Evolutionary conservation across 73 alveolate genomes (phyloP).

Genomic region (Uronychia setigera): DNA sequence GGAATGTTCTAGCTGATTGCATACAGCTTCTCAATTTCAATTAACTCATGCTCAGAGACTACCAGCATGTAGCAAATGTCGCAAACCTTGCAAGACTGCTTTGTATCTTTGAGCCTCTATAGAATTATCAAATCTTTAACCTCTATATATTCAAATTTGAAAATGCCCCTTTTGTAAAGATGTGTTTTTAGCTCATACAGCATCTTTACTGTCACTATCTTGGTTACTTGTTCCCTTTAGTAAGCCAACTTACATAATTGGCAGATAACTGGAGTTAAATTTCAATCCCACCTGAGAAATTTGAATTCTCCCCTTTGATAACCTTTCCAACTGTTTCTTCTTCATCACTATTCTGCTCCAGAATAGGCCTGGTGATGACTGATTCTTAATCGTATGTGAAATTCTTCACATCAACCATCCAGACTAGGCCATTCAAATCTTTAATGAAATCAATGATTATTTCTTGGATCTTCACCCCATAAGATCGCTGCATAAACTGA

Average conservation of each 20-base stretch:
- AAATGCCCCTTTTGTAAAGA: constrained; percentile 56
- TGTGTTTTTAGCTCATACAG: constrained; percentile 56
- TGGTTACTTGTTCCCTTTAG: constrained; percentile 46
- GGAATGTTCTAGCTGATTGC: constrained; percentile 91
- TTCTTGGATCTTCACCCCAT: constrained; percentile 58
- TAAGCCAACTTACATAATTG: constrained; percentile 55
- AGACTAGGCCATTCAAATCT: constrained; percentile 71
- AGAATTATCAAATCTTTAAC: neutral
- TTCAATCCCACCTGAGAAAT: constrained; percentile 8
- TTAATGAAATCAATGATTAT: constrained; percentile 71
- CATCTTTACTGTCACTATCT: constrained; percentile 59
- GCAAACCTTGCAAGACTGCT: constrained; percentile 76
- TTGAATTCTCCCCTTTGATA: constrained; percentile 19
- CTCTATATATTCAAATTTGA: constrained; percentile 50
- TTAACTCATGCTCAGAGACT: constrained; percentile 94
- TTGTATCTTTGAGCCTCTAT: constrained; percentile 9
- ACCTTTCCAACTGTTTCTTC: constrained; percentile 26
- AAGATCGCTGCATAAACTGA: constrained; percentile 57
- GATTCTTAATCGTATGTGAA: constrained; percentile 51
- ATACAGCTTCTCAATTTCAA: constrained; percentile 90
- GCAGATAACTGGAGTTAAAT: constrained; percentile 47
- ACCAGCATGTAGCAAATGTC: constrained; percentile 92
- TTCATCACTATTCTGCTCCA: constrained; percentile 28
- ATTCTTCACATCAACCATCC: constrained; percentile 70
- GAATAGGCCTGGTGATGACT: constrained; percentile 27